A percentile compares a stretch with the other conserved stretches of the same genome.
These are phyloP conservation scores for Tuber indicum DNA, from an alignment of 495 filamentous ascomycete genomes.

Conservation along the genomic window DNA sequence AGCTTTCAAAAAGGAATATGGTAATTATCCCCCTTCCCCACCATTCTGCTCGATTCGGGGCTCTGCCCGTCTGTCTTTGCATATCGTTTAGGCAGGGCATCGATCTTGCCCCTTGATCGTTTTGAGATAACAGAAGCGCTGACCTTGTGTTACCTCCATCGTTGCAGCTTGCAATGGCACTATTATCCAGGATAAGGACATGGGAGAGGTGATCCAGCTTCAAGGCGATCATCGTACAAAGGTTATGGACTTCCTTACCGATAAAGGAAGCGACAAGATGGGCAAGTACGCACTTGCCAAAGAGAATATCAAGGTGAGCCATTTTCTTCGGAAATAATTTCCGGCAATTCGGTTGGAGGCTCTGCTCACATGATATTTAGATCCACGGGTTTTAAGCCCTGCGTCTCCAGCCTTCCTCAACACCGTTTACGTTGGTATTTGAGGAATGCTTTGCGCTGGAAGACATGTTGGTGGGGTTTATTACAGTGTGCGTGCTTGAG, in stretches of 20 bases:
- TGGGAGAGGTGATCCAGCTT: conserved; percentile 99
- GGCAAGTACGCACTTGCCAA: conserved; percentile 43
- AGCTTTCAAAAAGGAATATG: conserved; percentile 99
- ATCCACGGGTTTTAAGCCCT: conserved; percentile 71
- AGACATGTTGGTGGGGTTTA: background rate
- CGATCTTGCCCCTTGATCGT: conserved; percentile 24
- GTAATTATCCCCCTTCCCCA: conserved; percentile 49
- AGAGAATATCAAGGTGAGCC: conserved; percentile 68
- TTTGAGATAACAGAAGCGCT: conserved; percentile 24
- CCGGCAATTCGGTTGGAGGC: background rate
- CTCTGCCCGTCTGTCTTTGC: conserved; percentile 3
- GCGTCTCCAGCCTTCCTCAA: conserved; percentile 39
- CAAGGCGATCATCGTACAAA: conserved; percentile 98
- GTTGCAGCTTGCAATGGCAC: conserved; percentile 96
- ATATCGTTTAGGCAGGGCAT: conserved; percentile 28
- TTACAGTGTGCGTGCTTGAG: background rate
- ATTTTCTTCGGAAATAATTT: conserved; percentile 5
- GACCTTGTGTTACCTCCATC: conserved; percentile 12
- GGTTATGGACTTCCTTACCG: conserved; percentile 92
- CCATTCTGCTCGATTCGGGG: conserved; percentile 7
- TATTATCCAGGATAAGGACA: conserved; percentile 91
- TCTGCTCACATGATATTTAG: conserved; percentile 38
- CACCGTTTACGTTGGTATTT: conserved; percentile 8
- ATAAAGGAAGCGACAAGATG: conserved; percentile 93
- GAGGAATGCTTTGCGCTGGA: background rate